Conservation (phyloP, 371 early-diverging fungal genomes). For the Lichtheimia hyalospora region DNA sequence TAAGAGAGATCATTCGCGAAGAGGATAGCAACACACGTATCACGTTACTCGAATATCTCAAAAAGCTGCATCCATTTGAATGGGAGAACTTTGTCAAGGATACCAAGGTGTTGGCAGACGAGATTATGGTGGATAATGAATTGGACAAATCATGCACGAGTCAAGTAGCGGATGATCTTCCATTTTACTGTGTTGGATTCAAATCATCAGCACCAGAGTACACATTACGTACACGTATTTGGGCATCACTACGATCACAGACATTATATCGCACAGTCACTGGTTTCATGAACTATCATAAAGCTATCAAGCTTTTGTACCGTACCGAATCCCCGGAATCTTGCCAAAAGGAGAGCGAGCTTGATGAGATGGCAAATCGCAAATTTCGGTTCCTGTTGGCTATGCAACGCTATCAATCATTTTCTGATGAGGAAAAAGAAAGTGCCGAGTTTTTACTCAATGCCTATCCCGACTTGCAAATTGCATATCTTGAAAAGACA, state of each 20-base stretch:
- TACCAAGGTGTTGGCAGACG: slow-evolving; percentile 78
- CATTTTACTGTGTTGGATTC: slow-evolving; percentile 83
- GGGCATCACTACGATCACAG: slow-evolving; percentile 88
- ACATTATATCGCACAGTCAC: slow-evolving; percentile 87
- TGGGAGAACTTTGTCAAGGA: slow-evolving; percentile 92
- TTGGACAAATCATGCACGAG: not conserved
- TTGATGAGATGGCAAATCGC: slow-evolving; percentile 67
- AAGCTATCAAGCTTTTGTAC: slow-evolving; percentile 79
- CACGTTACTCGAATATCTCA: slow-evolving; percentile 82
- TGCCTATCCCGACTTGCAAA: slow-evolving; percentile 78
- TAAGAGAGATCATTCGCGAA: slow-evolving; percentile 83
- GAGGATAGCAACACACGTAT: slow-evolving; percentile 79
- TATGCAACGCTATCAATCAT: slow-evolving; percentile 82
- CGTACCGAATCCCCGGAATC: slow-evolving; percentile 56
- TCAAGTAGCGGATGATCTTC: slow-evolving; percentile 68
- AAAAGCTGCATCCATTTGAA: slow-evolving; percentile 79
- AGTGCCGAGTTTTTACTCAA: slow-evolving; percentile 76
- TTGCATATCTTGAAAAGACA: slow-evolving; percentile 78
- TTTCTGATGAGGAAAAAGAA: slow-evolving; percentile 77
- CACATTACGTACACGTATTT: slow-evolving; percentile 83
- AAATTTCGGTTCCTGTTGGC: slow-evolving; percentile 86
- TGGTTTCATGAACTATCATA: slow-evolving; percentile 88
- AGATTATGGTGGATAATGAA: slow-evolving; percentile 18
- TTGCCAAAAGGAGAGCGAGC: slow-evolving; percentile 60
- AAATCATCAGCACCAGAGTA: slow-evolving; percentile 83